These are phyloP conservation scores for Nicotiana paniculata DNA, from an alignment of 257 asterid species.

Conservation along the genomic window DNA sequence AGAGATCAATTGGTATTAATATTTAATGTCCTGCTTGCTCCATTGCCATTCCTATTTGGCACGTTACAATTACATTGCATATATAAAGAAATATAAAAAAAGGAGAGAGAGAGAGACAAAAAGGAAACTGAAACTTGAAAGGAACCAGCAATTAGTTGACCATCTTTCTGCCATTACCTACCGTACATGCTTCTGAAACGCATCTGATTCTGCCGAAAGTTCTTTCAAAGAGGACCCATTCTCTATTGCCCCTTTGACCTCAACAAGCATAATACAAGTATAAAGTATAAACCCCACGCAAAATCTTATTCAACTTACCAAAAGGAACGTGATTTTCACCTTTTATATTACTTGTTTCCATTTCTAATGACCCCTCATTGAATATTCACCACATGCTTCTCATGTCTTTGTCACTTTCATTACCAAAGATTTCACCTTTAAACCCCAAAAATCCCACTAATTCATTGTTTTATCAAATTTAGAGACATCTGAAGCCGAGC, in stretches of 20 bases:
- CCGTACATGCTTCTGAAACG: not conserved
- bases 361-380: not conserved
- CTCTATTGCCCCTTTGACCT: conserved; percentile 2
- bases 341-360: not conserved
- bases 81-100: not conserved
- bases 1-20: too few relatives aligned
- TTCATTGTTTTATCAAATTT: not conserved
- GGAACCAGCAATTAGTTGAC: not conserved
- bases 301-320: not conserved
- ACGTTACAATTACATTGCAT: not conserved
- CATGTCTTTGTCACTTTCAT: not conserved
- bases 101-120: not conserved
- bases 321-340: not conserved
- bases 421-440: not conserved
- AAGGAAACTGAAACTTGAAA: not conserved
- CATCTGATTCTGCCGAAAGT: conserved; percentile 5
- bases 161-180: not conserved
- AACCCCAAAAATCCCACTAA: not conserved
- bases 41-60: not conserved
- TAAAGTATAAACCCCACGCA: not conserved
- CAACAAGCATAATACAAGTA: not conserved
- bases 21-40: too few relatives aligned
- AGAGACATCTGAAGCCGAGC: not conserved
- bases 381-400: not conserved
- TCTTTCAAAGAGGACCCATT: not conserved